phyloP scores from a whole-genome alignment of 352 stramenopile species.

The Phytophthora capsici region DNA sequence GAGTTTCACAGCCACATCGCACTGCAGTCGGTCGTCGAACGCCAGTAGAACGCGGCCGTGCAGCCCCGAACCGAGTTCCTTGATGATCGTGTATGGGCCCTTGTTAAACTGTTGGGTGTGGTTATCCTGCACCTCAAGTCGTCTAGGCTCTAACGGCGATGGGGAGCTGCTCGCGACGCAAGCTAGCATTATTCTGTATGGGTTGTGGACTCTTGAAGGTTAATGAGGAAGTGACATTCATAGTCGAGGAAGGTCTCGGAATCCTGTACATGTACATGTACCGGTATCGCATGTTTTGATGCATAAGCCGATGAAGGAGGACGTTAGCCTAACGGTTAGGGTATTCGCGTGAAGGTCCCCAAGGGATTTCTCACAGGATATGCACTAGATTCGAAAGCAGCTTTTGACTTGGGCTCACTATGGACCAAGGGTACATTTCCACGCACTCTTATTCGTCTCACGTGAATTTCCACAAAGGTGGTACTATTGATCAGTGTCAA shows the following conservation, averaged over 20 bases:
- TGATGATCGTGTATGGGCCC: constrained; percentile 57
- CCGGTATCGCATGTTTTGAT: constrained; percentile 4
- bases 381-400: constrained; percentile 19
- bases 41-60: constrained; percentile 72
- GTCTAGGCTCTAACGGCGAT: constrained; percentile 2
- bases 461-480: constrained; percentile 4
- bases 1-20: constrained; percentile 78
- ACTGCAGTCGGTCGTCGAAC: constrained; percentile 49
- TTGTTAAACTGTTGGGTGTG: constrained; percentile 16
- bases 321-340: no score
- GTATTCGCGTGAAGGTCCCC: constrained; percentile 20
- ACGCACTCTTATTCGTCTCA: constrained; percentile 25
- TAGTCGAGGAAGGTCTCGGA: not conserved
- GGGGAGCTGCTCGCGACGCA: constrained; percentile 21
- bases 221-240: constrained; percentile 22
- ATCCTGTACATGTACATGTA: no score
- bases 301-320: constrained; percentile 4
- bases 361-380: constrained; percentile 25
- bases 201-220: constrained; percentile 3
- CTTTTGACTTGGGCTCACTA: constrained; percentile 21
- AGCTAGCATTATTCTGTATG: constrained; percentile 30
- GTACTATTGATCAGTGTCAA: not conserved
- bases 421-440: constrained; percentile 29
- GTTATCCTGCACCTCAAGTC: constrained; percentile 2
- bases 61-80: constrained; percentile 67